Base-by-base conservation (phyloP, 2,329 filamentous ascomycete species). In the Hypoxylon sp. region DNA sequence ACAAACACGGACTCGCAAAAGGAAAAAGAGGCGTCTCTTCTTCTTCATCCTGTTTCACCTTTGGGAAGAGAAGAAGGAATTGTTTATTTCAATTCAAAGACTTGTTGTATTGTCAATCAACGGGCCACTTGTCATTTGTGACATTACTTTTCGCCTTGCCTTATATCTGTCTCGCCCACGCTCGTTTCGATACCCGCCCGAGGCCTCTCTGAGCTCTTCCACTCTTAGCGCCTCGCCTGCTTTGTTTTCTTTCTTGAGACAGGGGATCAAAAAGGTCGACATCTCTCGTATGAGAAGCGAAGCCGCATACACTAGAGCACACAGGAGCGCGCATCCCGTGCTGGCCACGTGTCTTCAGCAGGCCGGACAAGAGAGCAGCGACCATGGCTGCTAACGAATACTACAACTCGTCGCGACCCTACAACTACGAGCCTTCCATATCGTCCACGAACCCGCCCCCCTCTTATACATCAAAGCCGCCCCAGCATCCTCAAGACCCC, bases 331-430 rank as follows among this genome's bases (percentile, higher is more conserved):
- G 23, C 20, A 41, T 13, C 17, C 33, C 45, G 60, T 58, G 60
- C 57, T 54, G 57, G 57, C 15, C 57, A 58, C 60, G 8, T 31
- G 37, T 33, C 46, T 43, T 27, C 23, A 43, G 17, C 31, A 38
- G 15, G 29, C 5, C 33, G 4, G 17, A 20, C 17, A 41, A 18
- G 46, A 40, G 27, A 33, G 31, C 15, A 29, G 38, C 7, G 31
- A 78, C 49, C 67, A 88, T 88, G 86, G 82, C 85, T 40, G 79
- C 83, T 63, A 83, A 87, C 77, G 84, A 89, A 67, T 90, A 90
- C 75, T 90, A 90, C 75, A 79, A 81, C 65, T 71, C 73, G 61
- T 68, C 73, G 67, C 69, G 69, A 69, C 68, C 67, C 67, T 66
- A 74, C 64, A 75, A 74, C 54, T 76, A 75, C 67, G 65, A 74